Evolutionary conservation across 2,329 filamentous ascomycete genomes (phyloP), one percentile per base, ranked within the genome.

Genomic region (Fusarium newnesense): DNA sequence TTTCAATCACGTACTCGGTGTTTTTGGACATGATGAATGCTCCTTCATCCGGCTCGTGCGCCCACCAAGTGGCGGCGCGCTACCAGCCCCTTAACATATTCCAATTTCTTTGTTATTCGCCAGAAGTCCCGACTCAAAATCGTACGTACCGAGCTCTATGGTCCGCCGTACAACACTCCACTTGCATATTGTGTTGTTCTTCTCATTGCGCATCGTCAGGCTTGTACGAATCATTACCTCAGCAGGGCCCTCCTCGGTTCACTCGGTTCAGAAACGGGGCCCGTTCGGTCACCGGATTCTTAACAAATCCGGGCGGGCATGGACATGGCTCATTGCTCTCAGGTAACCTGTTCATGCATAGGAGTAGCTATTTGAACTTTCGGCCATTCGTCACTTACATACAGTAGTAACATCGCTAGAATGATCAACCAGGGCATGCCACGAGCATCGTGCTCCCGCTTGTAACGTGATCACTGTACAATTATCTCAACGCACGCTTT

Each of bases 31-130:
- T 66, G 67, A 56, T 70, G 47, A 60, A 40, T 44, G 47, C 70
- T 72, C 70, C 56, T 67, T 69, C 34, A 39, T 72, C 54, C 68
- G 71, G 71, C 67, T 74, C 71, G 67, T 69, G 71, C 71, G 56
- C 47, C 59, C 56, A 73, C 67, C 59, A 43, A 58, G 76, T 72
- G 65, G 75, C 60, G 67, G 73, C 67, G 64, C 76, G 60, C 73
- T 77, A 73, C 66, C 73, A 71, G 43, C 76, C 76, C 76, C 76
- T 78, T 77, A 77, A 72, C 67, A 70, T n/a, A 43, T 42, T 60
- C 69, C 69, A 76, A 78, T 77, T 66, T 77, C 75, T 37, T 76
- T 75, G 47, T 71, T 66, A 58, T 70, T 72, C 32, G 61, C 53
- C 59, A 70, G 50, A 59, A 74, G 68, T 70, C 49, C 64, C 52